Percentiles rank a stretch among this genome's conserved stretches.
Evolutionary conservation across 2,329 filamentous ascomycete genomes (phyloP).

Genomic region (Exophiala dermatitidis): DNA sequence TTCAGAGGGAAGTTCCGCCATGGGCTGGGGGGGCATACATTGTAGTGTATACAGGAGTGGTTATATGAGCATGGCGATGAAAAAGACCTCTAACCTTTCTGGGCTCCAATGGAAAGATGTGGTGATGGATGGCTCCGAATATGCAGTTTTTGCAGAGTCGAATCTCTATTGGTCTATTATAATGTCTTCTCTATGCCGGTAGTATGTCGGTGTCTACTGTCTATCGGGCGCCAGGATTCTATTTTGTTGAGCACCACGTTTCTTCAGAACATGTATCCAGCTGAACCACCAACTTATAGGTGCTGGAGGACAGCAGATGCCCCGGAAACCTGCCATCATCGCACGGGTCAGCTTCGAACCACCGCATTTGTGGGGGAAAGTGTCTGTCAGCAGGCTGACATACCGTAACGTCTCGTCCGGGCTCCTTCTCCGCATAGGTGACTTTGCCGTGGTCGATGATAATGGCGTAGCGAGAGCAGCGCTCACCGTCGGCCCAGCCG

Average conservation of each 20-base stretch:
- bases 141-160: too few species aligned
- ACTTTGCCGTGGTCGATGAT: conserved; percentile 78
- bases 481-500: conserved; percentile 68
- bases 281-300: conserved; percentile 29
- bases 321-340: conserved; percentile 32
- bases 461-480: conserved; percentile 72
- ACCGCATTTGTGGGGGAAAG: too few species aligned
- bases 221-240: not conserved
- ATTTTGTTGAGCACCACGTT: not conserved
- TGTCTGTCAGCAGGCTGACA: conserved; percentile 2
- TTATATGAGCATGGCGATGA: too few species aligned
- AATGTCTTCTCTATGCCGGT: not conserved
- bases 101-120: too few species aligned
- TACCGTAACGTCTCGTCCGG: conserved; percentile 28
- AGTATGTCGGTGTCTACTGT: not conserved
- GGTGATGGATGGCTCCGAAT: too few species aligned
- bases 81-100: too few species aligned
- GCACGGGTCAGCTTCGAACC: not conserved
- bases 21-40: too few species aligned
- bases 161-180: not conserved
- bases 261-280: not conserved
- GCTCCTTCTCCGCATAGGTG: conserved; percentile 69
- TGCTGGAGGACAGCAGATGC: conserved; percentile 36
- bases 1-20: too few species aligned
- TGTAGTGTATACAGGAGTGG: too few species aligned